A percentile compares a stretch with the other conserved stretches of the same genome.
Conservation (phyloP, 306 rosid genomes). For the Abrus precatorius region DNA sequence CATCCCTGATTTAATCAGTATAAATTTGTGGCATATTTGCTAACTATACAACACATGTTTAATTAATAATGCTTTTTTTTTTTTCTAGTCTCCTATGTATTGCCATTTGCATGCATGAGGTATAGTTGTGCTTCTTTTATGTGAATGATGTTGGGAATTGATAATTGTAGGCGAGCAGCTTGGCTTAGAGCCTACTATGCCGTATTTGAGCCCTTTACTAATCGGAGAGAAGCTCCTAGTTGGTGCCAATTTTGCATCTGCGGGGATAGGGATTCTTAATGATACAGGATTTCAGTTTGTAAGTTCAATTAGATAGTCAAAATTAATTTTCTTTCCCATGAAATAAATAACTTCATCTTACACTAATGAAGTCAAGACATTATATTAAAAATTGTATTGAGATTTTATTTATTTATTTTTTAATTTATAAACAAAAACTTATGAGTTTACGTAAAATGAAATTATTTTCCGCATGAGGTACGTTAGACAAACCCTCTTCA, state of each 20-base stretch:
- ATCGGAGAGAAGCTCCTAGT: conserved; percentile 65
- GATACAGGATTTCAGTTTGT: conserved; percentile 90
- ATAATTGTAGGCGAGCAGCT: conserved; percentile 64
- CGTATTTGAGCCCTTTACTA: conserved; percentile 77
- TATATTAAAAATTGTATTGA: too few relatives aligned
- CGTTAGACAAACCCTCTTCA: too few relatives aligned
- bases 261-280: conserved; percentile 88
- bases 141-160: conserved; percentile 9
- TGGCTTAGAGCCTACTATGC: conserved; percentile 73
- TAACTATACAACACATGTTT: neutral
- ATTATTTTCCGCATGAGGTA: too few relatives aligned
- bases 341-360: too few relatives aligned
- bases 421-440: too few relatives aligned
- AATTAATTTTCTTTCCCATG: too few relatives aligned
- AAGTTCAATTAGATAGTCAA: conserved; percentile 20
- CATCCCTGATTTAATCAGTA: conserved; percentile 87
- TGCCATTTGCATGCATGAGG: conserved; percentile 36
- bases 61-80: conserved; percentile 1
- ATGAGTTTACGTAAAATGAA: too few relatives aligned
- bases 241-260: conserved; percentile 92
- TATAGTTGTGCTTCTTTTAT: neutral
- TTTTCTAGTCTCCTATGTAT: neutral
- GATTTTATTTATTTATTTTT: too few relatives aligned
- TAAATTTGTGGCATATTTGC: neutral
- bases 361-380: too few relatives aligned